These are phyloP conservation scores for Pseudocercospora crystallina DNA, from an alignment of 2,329 filamentous ascomycete genomes.

Conservation along the genomic window DNA sequence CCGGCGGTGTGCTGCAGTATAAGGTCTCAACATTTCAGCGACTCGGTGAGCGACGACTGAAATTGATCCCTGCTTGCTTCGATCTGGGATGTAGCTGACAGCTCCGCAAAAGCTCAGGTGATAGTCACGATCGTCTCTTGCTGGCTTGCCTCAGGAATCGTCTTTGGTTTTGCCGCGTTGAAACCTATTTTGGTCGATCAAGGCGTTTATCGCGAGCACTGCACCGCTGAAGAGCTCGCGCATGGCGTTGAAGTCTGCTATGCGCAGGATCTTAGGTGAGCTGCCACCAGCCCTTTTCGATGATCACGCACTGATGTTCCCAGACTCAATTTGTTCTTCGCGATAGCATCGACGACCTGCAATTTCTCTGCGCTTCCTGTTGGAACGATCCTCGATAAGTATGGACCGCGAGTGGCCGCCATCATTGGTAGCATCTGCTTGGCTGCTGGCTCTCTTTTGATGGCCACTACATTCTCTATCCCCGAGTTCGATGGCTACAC, in stretches of 20 bases:
- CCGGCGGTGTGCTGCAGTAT: slow-evolving; percentile 49
- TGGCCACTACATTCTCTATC: slow-evolving; percentile 65
- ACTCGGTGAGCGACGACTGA: slow-evolving; percentile 27
- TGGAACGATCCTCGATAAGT: slow-evolving; percentile 79
- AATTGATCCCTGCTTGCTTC: background rate
- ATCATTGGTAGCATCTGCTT: slow-evolving; percentile 69
- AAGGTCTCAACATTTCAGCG: slow-evolving; percentile 44
- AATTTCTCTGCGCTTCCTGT: slow-evolving; percentile 84
- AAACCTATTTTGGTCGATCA: slow-evolving; percentile 76
- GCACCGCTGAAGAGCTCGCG: slow-evolving; percentile 54
- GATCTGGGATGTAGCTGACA: slow-evolving; percentile 1
- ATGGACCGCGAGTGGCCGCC: slow-evolving; percentile 74
- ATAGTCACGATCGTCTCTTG: slow-evolving; percentile 68
- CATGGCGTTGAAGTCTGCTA: slow-evolving; percentile 54
- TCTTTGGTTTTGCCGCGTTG: slow-evolving; percentile 81
- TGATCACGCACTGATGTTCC: background rate
- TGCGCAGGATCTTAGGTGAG: slow-evolving; percentile 53
- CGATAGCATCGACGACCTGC: slow-evolving; percentile 79
- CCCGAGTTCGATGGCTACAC: slow-evolving; percentile 67
- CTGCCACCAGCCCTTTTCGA: background rate
- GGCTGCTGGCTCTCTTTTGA: slow-evolving; percentile 64
- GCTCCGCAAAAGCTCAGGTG: slow-evolving; percentile 61
- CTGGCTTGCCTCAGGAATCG: slow-evolving; percentile 72
- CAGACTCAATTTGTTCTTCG: slow-evolving; percentile 85
- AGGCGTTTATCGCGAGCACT: slow-evolving; percentile 67